Evolutionary conservation across 495 filamentous ascomycete species (phyloP).

Genomic region (Apodospora peruviana): DNA sequence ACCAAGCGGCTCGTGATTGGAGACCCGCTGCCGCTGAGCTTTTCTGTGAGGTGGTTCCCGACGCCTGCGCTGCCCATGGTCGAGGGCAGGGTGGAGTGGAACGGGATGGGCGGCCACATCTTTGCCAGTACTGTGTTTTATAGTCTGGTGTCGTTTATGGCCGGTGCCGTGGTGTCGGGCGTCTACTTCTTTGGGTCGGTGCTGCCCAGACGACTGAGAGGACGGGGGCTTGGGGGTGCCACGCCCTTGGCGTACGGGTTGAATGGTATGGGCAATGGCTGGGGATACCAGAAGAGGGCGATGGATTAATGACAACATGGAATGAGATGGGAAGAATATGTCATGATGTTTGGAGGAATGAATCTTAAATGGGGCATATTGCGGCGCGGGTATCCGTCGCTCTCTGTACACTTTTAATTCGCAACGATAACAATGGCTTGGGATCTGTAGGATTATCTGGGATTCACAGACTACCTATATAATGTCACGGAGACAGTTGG

Average conservation of each 20-base stretch:
- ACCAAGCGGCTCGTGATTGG: slow-evolving; percentile 73
- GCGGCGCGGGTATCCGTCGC: slow-evolving; percentile 2
- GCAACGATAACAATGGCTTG: too few relatives aligned
- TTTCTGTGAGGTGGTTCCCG: slow-evolving; percentile 83
- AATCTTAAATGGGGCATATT: not conserved
- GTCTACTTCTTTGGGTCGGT: slow-evolving; percentile 62
- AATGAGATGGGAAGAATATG: not conserved
- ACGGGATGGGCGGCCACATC: slow-evolving; percentile 60
- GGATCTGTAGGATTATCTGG: too few relatives aligned
- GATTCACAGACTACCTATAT: too few relatives aligned
- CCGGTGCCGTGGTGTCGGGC: slow-evolving; percentile 46
- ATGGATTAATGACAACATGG: slow-evolving; percentile 22
- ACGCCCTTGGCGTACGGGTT: slow-evolving; percentile 48
- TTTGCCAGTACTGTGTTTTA: slow-evolving; percentile 64
- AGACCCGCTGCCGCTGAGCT: slow-evolving; percentile 72
- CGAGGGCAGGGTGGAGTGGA: slow-evolving; percentile 50
- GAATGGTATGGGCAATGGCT: slow-evolving; percentile 46
- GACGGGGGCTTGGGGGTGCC: slow-evolving; percentile 45
- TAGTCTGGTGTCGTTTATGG: slow-evolving; percentile 51
- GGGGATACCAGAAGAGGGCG: slow-evolving; percentile 47
- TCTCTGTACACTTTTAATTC: not conserved
- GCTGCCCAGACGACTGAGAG: slow-evolving; percentile 48
- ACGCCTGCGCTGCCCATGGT: slow-evolving; percentile 58
- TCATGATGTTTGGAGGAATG: not conserved
- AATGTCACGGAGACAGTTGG: too few relatives aligned